phyloP scores from a whole-genome alignment of 1,284 basidiomycete genomes.

The Cutaneotrichosporon cyanovorans region DNA sequence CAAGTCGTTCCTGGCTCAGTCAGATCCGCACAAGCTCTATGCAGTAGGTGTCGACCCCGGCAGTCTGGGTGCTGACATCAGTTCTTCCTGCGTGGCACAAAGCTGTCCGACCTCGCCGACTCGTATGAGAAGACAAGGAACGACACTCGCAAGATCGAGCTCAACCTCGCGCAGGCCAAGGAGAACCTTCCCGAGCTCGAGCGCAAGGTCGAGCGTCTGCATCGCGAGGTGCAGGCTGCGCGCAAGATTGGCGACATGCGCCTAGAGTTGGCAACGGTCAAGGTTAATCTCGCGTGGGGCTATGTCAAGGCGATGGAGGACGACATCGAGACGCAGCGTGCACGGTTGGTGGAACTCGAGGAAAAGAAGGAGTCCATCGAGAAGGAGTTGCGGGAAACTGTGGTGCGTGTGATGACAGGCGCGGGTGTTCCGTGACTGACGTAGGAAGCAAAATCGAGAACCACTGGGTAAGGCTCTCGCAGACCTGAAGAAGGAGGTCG shows the following conservation, averaged over 20 bases:
- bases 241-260: slow-evolving; percentile 48
- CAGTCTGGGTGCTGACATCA: slow-evolving; percentile 37
- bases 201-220: not conserved
- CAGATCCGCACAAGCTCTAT: slow-evolving; percentile 82
- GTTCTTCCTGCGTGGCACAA: slow-evolving; percentile 93
- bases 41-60: slow-evolving; percentile 53
- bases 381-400: too few relatives aligned
- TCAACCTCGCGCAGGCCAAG: slow-evolving; percentile 14
- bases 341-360: not conserved
- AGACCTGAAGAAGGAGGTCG: too few relatives aligned
- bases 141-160: slow-evolving; percentile 50
- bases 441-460: too few relatives aligned
- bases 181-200: too few relatives aligned
- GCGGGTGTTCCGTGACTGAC: too few relatives aligned
- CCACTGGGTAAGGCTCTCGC: too few relatives aligned
- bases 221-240: slow-evolving; percentile 61
- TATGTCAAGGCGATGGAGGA: slow-evolving; percentile 68
- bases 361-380: slow-evolving; percentile 1
- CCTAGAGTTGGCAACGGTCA: slow-evolving; percentile 2
- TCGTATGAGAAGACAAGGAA: slow-evolving; percentile 58
- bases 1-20: slow-evolving; percentile 78
- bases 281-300: slow-evolving; percentile 77
- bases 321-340: slow-evolving; percentile 40
- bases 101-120: slow-evolving; percentile 75
- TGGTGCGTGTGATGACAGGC: too few relatives aligned